Evolutionary conservation across 2,329 filamentous ascomycete genomes (phyloP).

Genomic region (Fusarium sp.): DNA sequence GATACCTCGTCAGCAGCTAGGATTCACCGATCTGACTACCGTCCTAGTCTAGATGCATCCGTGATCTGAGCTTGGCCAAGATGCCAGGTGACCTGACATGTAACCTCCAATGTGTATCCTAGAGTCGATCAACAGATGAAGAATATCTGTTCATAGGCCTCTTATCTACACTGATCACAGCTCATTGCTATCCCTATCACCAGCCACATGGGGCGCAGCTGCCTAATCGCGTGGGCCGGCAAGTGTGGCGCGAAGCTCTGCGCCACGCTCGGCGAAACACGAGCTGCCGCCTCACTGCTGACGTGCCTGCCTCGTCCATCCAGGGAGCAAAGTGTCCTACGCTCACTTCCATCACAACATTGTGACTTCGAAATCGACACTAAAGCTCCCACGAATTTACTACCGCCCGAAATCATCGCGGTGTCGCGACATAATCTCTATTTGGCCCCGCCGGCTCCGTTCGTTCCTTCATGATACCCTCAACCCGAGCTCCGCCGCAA

Average conservation of each 20-base stretch:
- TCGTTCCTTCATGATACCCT: constrained; percentile 56
- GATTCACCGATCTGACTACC: not conserved
- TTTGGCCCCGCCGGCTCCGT: constrained; percentile 11
- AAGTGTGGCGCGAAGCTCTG: constrained; percentile 40
- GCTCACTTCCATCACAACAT: constrained; percentile 25
- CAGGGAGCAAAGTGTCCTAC: constrained; percentile 42
- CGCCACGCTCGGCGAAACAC: constrained; percentile 36
- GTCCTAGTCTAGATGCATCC: not conserved
- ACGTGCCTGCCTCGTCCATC: constrained; percentile 32
- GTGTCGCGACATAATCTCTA: constrained; percentile 6
- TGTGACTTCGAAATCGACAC: constrained; percentile 12
- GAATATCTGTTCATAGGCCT: not conserved
- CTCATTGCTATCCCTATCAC: not conserved
- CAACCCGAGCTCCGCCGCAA: constrained; percentile 50
- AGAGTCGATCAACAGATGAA: not conserved
- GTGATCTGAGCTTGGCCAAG: not conserved
- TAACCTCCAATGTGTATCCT: not conserved
- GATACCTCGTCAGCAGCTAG: not conserved
- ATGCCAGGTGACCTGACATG: not conserved
- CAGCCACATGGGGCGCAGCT: not conserved
- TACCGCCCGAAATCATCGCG: not conserved
- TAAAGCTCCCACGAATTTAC: constrained; percentile 4
- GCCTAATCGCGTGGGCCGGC: constrained; percentile 19
- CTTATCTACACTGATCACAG: not conserved
- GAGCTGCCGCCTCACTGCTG: constrained; percentile 42